Conservation (phyloP, 768 basidiomycete species). For the Fomitopsis pulvina region DNA sequence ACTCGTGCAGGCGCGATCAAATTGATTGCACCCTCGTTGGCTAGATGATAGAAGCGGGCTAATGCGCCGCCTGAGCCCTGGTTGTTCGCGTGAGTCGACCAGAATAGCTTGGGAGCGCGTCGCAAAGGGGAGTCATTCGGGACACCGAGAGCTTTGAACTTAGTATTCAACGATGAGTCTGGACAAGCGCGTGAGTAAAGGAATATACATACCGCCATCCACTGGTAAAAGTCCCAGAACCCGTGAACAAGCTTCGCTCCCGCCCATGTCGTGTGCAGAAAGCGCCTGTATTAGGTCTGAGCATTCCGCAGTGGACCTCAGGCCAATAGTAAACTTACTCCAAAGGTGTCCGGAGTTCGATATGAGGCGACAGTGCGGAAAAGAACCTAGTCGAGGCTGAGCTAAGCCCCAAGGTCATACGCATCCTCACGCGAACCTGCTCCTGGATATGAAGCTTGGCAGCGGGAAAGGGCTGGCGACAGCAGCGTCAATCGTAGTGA, state of each 20-base stretch:
- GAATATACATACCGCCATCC: slow-evolving; percentile 30
- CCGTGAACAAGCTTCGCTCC: slow-evolving; percentile 44
- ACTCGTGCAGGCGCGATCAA: slow-evolving; percentile 40
- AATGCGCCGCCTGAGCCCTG: slow-evolving; percentile 43
- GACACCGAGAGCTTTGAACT: slow-evolving; percentile 31
- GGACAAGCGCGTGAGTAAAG: background rate
- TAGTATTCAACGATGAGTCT: background rate
- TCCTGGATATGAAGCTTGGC: slow-evolving; percentile 50
- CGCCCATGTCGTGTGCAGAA: slow-evolving; percentile 53
- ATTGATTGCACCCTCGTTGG: slow-evolving; percentile 39
- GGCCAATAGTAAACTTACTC: slow-evolving; percentile 35
- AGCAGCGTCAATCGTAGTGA: slow-evolving; percentile 44
- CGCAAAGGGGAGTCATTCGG: slow-evolving; percentile 46
- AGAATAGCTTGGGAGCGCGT: slow-evolving; percentile 34
- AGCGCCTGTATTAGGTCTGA: slow-evolving; percentile 34
- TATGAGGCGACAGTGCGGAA: slow-evolving; percentile 35
- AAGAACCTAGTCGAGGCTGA: background rate
- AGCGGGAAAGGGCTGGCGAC: slow-evolving; percentile 39
- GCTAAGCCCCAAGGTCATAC: background rate
- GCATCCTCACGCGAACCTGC: slow-evolving; percentile 31
- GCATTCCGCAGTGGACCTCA: background rate
- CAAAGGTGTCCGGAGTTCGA: slow-evolving; percentile 40
- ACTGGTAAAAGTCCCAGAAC: slow-evolving; percentile 40
- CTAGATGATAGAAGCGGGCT: slow-evolving; percentile 45
- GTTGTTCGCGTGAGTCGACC: slow-evolving; percentile 40